A percentile compares a stretch with the other conserved stretches of the same genome.
phyloP scores from a whole-genome alignment of 257 asterid species.

The Solanum lignicaule region DNA sequence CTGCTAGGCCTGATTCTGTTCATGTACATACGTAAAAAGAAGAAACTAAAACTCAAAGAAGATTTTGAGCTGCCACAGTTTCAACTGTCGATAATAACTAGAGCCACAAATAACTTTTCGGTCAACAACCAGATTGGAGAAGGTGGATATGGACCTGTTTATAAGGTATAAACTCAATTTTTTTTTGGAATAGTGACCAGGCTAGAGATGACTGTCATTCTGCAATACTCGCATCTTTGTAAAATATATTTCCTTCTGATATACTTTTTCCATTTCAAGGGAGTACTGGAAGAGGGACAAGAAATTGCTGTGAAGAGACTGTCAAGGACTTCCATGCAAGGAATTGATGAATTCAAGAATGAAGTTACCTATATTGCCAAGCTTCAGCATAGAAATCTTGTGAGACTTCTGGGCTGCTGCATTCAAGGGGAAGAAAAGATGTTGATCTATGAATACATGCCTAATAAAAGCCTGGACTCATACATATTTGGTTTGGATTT shows the following conservation, averaged over 20 bases:
- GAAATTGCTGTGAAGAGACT: slow-evolving; percentile 33
- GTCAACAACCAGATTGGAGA: not conserved
- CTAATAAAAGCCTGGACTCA: not conserved
- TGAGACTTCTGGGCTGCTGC: not conserved
- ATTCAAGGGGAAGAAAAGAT: slow-evolving; percentile 1
- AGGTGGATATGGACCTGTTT: not conserved
- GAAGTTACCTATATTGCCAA: slow-evolving; percentile 19
- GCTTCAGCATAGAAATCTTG: slow-evolving; percentile 15
- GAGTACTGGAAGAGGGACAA: slow-evolving; percentile 8
- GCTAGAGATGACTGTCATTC: not conserved
- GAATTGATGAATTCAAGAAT: slow-evolving; percentile 26
- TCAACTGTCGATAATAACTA: not conserved
- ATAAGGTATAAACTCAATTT: not conserved
- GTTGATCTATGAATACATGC: slow-evolving; percentile 2
- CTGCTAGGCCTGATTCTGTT: not conserved
- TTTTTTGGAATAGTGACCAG: not conserved
- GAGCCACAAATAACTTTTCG: slow-evolving; percentile 10
- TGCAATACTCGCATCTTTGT: not conserved
- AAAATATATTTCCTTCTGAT: not conserved
- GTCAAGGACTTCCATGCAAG: slow-evolving; percentile 24
- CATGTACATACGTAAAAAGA: not conserved
- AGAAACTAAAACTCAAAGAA: not conserved
- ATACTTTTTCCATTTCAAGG: not conserved
- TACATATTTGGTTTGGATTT: slow-evolving; percentile 3
- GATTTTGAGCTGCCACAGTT: slow-evolving; percentile 17